A percentile compares a stretch with the other conserved stretches of the same genome.
phyloP scores from a whole-genome alignment of 768 basidiomycete species.

The Termitomyces sp. region DNA sequence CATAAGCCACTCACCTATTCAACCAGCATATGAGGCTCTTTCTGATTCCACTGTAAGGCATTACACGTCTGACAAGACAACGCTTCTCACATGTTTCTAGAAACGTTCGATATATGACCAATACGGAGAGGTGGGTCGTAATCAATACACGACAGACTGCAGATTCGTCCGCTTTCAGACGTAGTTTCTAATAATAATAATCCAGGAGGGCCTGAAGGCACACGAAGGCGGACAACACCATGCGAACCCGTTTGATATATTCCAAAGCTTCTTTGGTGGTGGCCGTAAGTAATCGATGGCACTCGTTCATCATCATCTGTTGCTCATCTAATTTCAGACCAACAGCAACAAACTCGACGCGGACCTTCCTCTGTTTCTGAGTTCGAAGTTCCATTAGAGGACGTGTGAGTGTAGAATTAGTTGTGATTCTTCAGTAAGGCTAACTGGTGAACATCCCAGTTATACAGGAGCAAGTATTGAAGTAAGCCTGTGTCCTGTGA shows the following conservation, averaged over 20 bases:
- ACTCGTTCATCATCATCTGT: neutral
- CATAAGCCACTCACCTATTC: neutral
- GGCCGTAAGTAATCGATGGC: constrained; percentile 45
- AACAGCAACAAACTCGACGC: constrained; percentile 60
- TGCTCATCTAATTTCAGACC: constrained; percentile 23
- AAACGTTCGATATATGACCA: constrained; percentile 93
- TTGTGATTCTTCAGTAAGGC: neutral
- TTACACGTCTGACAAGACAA: neutral
- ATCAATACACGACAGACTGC: neutral
- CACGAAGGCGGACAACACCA: constrained; percentile 83
- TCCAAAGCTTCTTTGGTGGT: constrained; percentile 89
- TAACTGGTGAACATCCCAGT: constrained; percentile 24
- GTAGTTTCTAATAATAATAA: neutral
- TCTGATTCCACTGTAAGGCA: constrained; percentile 70
- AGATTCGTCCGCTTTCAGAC: neutral
- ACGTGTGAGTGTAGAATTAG: constrained; percentile 49
- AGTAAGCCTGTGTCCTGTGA: constrained; percentile 31
- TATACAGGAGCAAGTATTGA: constrained; percentile 87
- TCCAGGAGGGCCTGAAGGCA: constrained; percentile 83
- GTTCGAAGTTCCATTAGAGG: constrained; percentile 81
- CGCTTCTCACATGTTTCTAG: constrained; percentile 29
- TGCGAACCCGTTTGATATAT: constrained; percentile 91
- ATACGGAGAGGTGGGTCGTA: constrained; percentile 71
- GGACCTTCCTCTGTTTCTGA: constrained; percentile 76
- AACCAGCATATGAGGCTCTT: constrained; percentile 86